These are phyloP conservation scores for Ustilago crameri DNA, from an alignment of 1,284 basidiomycete genomes.

Conservation along the genomic window DNA sequence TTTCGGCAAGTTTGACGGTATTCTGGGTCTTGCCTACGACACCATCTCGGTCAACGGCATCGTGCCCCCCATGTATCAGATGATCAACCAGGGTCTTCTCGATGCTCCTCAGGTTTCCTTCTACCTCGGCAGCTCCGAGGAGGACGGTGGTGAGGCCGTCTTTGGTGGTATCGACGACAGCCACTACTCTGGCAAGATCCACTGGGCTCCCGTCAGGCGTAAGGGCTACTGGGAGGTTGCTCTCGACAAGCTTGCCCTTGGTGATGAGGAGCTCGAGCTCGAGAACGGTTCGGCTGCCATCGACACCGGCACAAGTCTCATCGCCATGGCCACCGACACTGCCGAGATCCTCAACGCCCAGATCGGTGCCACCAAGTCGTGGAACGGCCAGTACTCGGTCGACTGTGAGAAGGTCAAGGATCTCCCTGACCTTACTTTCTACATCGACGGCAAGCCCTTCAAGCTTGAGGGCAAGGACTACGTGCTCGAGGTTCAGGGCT, in stretches of 20 bases:
- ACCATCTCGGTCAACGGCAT: conserved; percentile 96
- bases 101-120: conserved; percentile 92
- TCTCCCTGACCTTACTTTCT: conserved; percentile 88
- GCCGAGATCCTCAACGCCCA: conserved; percentile 98
- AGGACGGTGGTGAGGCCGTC: conserved; percentile 89
- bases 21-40: conserved; percentile 93
- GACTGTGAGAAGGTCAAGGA: conserved; percentile 85
- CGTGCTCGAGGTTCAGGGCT: conserved; percentile 85
- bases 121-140: conserved; percentile 86
- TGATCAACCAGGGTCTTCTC: conserved; percentile 85
- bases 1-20: conserved; percentile 89
- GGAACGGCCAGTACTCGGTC: conserved; percentile 71
- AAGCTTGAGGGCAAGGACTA: conserved; percentile 86
- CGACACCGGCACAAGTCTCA: conserved; percentile 84
- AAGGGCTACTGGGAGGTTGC: conserved; percentile 89
- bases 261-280: conserved; percentile 82
- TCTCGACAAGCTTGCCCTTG: conserved; percentile 69
- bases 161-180: conserved; percentile 89
- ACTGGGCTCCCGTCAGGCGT: conserved; percentile 90
- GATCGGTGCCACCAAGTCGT: conserved; percentile 69
- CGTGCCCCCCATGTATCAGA: conserved; percentile 92
- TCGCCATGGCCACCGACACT: conserved; percentile 90
- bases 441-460: conserved; percentile 72
- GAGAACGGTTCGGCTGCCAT: conserved; percentile 85
- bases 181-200: conserved; percentile 84